These are phyloP conservation scores for Mycosphaerella arachidis DNA, from an alignment of 2,329 filamentous ascomycete species.

Conservation along the genomic window DNA sequence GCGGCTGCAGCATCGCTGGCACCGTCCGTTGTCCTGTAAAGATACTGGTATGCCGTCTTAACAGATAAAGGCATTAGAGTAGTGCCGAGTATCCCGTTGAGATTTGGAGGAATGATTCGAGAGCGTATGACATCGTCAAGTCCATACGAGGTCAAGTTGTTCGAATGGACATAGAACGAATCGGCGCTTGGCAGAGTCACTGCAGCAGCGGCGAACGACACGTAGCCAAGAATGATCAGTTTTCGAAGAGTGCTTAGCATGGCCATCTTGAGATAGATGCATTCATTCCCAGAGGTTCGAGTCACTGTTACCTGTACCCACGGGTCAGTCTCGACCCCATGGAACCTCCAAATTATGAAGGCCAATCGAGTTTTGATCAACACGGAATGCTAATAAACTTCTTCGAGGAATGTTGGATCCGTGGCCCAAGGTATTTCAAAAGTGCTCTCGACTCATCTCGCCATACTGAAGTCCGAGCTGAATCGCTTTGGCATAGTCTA, in stretches of 20 bases:
- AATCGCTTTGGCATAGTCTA: too few species aligned
- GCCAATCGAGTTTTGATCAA: too few species aligned
- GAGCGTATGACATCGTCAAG: slow-evolving; percentile 1
- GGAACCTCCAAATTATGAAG: too few species aligned
- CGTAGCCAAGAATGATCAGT: neutral
- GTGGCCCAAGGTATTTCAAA: too few species aligned
- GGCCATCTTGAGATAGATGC: neutral
- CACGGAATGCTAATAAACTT: too few species aligned
- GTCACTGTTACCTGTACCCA: neutral
- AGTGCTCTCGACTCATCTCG: too few species aligned
- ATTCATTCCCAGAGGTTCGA: neutral
- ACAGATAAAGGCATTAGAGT: neutral
- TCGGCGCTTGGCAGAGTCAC: slow-evolving; percentile 4
- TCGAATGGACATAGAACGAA: slow-evolving; percentile 6
- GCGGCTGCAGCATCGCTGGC: slow-evolving; percentile 10
- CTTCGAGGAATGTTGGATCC: too few species aligned
- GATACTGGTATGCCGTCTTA: slow-evolving; percentile 12
- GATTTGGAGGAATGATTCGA: neutral
- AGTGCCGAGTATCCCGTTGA: neutral
- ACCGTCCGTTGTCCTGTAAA: slow-evolving; percentile 17
- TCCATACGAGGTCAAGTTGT: neutral
- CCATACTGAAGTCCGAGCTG: too few species aligned
- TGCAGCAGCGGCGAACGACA: neutral
- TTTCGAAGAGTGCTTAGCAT: neutral
- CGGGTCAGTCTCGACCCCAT: neutral